Evolutionary conservation across 106 monocot genomes (phyloP), one percentile per base, ranked within the genome.

Genomic region (Triglochin maritima): DNA sequence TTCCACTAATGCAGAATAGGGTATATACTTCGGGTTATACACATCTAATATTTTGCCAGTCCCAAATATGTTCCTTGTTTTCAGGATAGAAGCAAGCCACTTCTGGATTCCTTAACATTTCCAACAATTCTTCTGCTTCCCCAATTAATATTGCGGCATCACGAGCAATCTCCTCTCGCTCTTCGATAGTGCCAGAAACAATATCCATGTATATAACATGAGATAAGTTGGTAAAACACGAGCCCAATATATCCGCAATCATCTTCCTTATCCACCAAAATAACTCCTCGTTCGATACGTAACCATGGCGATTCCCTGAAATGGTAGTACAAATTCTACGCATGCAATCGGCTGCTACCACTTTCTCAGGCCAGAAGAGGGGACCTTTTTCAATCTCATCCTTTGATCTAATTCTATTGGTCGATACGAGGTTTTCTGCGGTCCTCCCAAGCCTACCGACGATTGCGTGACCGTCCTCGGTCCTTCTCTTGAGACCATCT

Each of bases 221-320:
- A 17, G 69, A 15, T 14, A 70, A n/a, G 42, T 68, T 68, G 0
- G 72, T 64, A 4, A 73, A 29, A 48, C 72, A 73, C 10, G 72
- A 63, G 17, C 72, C 64, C n/a, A 73, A 6, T 4, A 73, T 73
- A 47, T 73, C 64, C 29, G 64, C 46, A 9, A 73, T 74, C 29
- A 43, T 59, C 41, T 4, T 50, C 17, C 7, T 47, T 17, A 74
- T 5, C 66, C 66, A 67, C 2, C 0, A 2, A 59, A 74, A 74
- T 44, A 67, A 46, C 2, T 41, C 41, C 3, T 17, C 47, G 4
- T 74, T 66, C 2, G 29, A 41, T 10, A 17, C 43, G 11, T 50
- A 44, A 3, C 0, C n/a, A 57, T 62, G 47, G 9, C 62, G 47
- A 4, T 68, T 5, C 14, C 17, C 41, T 3, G 63, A 17, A 56